Evolutionary conservation across 257 asterid species (phyloP).

Genomic region (Fraxinus excelsior): DNA sequence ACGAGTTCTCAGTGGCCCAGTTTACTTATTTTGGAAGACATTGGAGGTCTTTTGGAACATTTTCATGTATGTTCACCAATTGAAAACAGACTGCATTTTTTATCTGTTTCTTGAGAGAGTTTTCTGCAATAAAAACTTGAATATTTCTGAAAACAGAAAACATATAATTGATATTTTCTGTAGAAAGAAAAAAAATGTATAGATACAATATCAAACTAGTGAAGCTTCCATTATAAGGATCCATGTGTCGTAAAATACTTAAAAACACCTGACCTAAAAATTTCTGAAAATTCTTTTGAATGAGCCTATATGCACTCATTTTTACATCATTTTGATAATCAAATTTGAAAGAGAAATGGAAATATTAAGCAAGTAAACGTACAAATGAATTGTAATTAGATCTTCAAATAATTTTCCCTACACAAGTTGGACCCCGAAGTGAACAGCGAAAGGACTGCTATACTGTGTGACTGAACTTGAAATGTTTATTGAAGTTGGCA

Average conservation of each 20-base stretch:
- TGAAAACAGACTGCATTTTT: neutral
- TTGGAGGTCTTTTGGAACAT: neutral
- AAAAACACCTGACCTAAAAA: too few species aligned
- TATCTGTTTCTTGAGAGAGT: neutral
- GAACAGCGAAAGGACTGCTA: too few species aligned
- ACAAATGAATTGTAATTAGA: neutral
- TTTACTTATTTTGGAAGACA: neutral
- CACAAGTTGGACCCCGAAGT: too few species aligned
- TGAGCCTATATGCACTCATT: neutral
- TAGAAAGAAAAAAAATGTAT: neutral
- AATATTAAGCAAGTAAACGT: neutral
- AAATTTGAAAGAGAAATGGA: neutral
- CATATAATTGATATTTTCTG: neutral
- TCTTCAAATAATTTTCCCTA: too few species aligned
- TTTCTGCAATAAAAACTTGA: neutral
- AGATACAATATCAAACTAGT: neutral
- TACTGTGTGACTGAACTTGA: too few species aligned
- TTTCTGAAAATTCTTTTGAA: too few species aligned
- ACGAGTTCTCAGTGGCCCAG: neutral
- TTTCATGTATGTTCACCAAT: neutral
- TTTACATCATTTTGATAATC: neutral
- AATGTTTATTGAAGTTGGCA: neutral
- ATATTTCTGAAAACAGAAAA: neutral
- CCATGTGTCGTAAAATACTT: neutral
- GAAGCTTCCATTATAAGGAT: neutral